Base-by-base conservation (phyloP, 495 filamentous ascomycete genomes). In the Monascus purpureus region DNA sequence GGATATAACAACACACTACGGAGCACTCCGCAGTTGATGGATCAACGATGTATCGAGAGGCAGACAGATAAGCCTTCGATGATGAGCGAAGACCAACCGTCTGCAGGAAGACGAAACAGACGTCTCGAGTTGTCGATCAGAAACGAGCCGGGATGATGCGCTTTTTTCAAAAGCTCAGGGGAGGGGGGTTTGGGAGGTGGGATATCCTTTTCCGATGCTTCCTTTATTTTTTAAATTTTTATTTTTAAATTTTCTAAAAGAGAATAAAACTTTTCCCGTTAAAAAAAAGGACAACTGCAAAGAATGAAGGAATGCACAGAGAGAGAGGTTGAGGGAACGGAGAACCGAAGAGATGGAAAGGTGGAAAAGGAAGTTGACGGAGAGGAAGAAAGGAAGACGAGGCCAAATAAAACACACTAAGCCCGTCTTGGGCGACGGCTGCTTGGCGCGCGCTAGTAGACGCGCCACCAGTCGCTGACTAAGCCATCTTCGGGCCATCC, bases 331-430 rank as follows among this genome's bases (percentile, higher is more conserved):
- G 28, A 17, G 30, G 47, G 46, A 45, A 39, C 49, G 41, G 41
- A 46, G 39, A 51, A 46, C 43, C 29, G 12, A 16, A 33, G 25
- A 31, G 17, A 33, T 14, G 29, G 29, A 25, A 41, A 45, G 37
- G 43, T 50, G 49, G 49, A 50, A 50, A 33, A 33, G 32, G 45
- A 39, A 43, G 39, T 43, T 38, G 40, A 46, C 41, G n/a, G n/a
- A n/a, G 47, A 49, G 45, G 45, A 49, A 41, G 46, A 48, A 50
- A 49, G 46, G 48, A 42, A 46, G 34, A 42, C 33, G 36, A 39
- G 40, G 37, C 36, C 37, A 49, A 46, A 47, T 30, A 15, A 32
- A 19, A n/a, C 22, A n/a, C n/a, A n/a, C 22, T n/a, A 25, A 25
- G 22, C 7, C 22, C 7, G 7, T 25, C n/a, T 25, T 25, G n/a